A percentile compares a stretch with the other conserved stretches of the same genome.
These are phyloP conservation scores for Kalmusia sp. DNA, from an alignment of 2,329 filamentous ascomycete genomes.

Conservation along the genomic window DNA sequence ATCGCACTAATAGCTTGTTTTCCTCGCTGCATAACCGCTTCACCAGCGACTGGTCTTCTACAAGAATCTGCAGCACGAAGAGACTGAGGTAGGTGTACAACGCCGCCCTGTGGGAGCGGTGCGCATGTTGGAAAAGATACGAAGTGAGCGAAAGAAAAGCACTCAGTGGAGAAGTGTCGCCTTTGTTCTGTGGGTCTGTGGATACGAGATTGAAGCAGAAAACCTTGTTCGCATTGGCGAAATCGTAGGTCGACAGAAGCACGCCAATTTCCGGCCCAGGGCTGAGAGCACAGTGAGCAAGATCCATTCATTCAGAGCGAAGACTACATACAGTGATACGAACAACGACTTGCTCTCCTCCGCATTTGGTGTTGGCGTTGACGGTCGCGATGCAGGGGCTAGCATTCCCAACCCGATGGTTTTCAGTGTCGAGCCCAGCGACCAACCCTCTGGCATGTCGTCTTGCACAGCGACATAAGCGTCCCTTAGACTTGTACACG, in stretches of 20 bases:
- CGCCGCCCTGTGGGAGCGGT: slow-evolving; percentile 78
- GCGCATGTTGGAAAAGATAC: slow-evolving; percentile 91
- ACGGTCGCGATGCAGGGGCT: slow-evolving; percentile 70
- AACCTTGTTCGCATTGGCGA: slow-evolving; percentile 91
- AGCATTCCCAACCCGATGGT: slow-evolving; percentile 85
- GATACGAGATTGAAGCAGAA: slow-evolving; percentile 87
- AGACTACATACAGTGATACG: slow-evolving; percentile 70
- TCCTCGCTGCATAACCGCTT: slow-evolving; percentile 86
- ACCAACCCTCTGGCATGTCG: slow-evolving; percentile 90
- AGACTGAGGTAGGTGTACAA: slow-evolving; percentile 86
- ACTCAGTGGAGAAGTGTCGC: slow-evolving; percentile 75
- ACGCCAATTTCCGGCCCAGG: slow-evolving; percentile 81
- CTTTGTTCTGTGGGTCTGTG: slow-evolving; percentile 65
- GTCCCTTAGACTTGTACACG: slow-evolving; percentile 71
- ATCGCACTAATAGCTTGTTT: slow-evolving; percentile 73
- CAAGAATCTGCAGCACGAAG: slow-evolving; percentile 82
- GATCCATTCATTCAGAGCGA: neutral
- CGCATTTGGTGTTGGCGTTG: slow-evolving; percentile 67
- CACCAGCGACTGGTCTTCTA: slow-evolving; percentile 83
- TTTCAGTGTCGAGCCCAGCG: slow-evolving; percentile 76
- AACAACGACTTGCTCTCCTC: slow-evolving; percentile 87
- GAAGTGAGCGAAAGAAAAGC: slow-evolving; percentile 88
- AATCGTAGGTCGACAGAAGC: slow-evolving; percentile 88
- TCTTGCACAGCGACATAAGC: slow-evolving; percentile 88
- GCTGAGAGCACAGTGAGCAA: slow-evolving; percentile 54